Percentiles rank a stretch among this genome's conserved stretches.
These are phyloP conservation scores for Boletus reticuloceps DNA, from an alignment of 768 basidiomycete genomes.

Conservation along the genomic window DNA sequence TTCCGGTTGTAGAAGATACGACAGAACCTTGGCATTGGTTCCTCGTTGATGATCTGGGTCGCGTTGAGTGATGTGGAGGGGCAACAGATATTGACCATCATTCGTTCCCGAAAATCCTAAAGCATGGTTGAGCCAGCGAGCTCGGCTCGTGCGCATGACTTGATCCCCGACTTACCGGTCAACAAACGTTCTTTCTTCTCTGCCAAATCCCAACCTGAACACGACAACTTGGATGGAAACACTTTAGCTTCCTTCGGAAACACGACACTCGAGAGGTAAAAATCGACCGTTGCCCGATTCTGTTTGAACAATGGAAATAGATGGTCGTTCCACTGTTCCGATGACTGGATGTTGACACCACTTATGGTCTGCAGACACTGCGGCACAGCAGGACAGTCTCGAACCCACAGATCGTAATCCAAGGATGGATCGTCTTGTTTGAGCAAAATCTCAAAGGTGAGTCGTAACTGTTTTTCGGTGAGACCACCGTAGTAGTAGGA, in stretches of 20 bases:
- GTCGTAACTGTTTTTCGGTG: conserved; percentile 24
- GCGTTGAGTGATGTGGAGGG: conserved; percentile 31
- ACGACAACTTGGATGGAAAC: conserved; percentile 33
- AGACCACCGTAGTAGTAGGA: conserved; percentile 37
- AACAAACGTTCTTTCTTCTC: conserved; percentile 13
- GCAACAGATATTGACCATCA: conserved; percentile 38
- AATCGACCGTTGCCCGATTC: conserved; percentile 33
- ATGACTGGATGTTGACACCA: conserved; percentile 30
- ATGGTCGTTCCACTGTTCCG: conserved; percentile 17
- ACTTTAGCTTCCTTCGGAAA: conserved; percentile 39
- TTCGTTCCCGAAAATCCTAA: conserved; percentile 41
- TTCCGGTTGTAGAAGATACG: conserved; percentile 28
- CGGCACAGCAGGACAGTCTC: conserved; percentile 17
- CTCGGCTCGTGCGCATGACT: background rate
- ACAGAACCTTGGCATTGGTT: conserved; percentile 44
- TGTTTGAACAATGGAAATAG: conserved; percentile 26
- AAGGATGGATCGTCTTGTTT: conserved; percentile 30
- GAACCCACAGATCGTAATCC: conserved; percentile 34
- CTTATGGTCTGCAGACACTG: conserved; percentile 8
- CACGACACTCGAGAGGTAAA: conserved; percentile 36
- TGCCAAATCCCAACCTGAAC: conserved; percentile 39
- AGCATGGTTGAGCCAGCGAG: background rate
- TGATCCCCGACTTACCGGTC: conserved; percentile 7
- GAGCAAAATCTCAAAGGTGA: conserved; percentile 28
- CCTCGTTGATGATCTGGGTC: conserved; percentile 29